Conservation (phyloP, 257 asterid genomes). For the Nicotiana noctiflora region DNA sequence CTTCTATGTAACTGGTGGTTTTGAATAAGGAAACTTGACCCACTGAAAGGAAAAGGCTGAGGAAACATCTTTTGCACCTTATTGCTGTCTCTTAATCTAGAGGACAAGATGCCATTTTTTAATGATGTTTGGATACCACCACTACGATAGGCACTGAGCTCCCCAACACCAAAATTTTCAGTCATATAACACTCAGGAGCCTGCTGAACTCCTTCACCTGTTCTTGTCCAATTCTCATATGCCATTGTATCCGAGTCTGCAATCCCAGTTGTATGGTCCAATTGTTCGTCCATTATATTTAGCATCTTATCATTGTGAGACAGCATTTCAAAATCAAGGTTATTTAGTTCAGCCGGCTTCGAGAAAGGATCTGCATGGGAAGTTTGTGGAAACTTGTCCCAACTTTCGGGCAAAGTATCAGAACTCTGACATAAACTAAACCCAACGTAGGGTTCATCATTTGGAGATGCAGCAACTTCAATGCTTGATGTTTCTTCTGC, state of each 20-base stretch:
- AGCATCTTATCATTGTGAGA: conserved; percentile 15
- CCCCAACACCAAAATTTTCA: conserved; percentile 5
- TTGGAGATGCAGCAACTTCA: conserved; percentile 27
- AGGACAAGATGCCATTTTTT: conserved; percentile 16
- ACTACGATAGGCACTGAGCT: conserved; percentile 10
- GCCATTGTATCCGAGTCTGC: conserved; percentile 14
- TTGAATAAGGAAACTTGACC: conserved; percentile 9
- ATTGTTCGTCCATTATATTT: conserved; percentile 19
- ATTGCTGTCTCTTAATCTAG: background rate
- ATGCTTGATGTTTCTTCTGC: conserved; percentile 26
- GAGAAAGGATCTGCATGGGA: conserved; percentile 14
- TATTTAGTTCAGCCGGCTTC: conserved; percentile 11
- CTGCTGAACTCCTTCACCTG: conserved; percentile 13
- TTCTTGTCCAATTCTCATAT: conserved; percentile 17
- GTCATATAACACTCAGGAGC: conserved; percentile 6
- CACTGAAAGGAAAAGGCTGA: conserved; percentile 13
- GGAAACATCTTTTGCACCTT: background rate
- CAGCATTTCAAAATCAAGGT: conserved; percentile 22
- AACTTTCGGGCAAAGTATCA: conserved; percentile 25
- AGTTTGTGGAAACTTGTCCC: conserved; percentile 12
- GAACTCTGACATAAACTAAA: conserved; percentile 32
- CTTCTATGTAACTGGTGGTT: conserved; percentile 15
- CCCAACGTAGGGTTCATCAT: conserved; percentile 24
- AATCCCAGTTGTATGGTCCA: conserved; percentile 11
- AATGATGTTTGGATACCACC: conserved; percentile 18